Evolutionary conservation across 2,329 filamentous ascomycete species (phyloP), one percentile per base, ranked within the genome.

Genomic region (Periconia macrospinosa): DNA sequence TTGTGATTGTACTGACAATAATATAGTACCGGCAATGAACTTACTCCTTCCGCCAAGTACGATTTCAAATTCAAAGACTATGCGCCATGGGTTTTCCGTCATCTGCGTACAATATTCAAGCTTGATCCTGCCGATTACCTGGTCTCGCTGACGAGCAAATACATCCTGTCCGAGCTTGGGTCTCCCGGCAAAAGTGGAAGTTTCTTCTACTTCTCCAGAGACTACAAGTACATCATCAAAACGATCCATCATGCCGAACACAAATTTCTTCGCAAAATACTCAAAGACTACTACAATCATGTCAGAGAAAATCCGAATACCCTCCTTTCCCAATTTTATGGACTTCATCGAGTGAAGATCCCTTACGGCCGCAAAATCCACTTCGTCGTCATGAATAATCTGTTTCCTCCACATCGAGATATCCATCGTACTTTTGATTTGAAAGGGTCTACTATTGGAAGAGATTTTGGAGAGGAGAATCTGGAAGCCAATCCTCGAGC

Each of bases 31-130:
- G 94, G 94, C 60, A 97, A 97, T 74, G 94, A 99, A 79, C 81
- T 99, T 72, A 96, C 96, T 6, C 94, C 94, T 19, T 97, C 93
- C 57, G 92, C 94, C 63, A 97, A 99, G 77, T 99, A 99, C 79
- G 94, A 99, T 78, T 99, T 99, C 86, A 99, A 99, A 76, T 99
- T 99, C 83, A 99, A 99, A 79, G 94, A 99, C 78, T 99, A 99
- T 75, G 93, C 93, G n/a, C 94, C 94, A 53, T 97, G 93, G 92
- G 94, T 99, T 54, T 99, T 99, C 77, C 91, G 94, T 67, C 91
- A 92, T 76, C 83, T 99, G 42, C 90, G 94, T 61, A 81, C 86
- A 46, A 89, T 88, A 58, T 99, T 99, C 79, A 86, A 89, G 65
- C 85, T 97, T 51, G 94, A 99, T 71, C 94, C 94, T 19, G 94